Conservation (phyloP, 176 grass and related monocot genomes). For the Leersia perrieri region DNA sequence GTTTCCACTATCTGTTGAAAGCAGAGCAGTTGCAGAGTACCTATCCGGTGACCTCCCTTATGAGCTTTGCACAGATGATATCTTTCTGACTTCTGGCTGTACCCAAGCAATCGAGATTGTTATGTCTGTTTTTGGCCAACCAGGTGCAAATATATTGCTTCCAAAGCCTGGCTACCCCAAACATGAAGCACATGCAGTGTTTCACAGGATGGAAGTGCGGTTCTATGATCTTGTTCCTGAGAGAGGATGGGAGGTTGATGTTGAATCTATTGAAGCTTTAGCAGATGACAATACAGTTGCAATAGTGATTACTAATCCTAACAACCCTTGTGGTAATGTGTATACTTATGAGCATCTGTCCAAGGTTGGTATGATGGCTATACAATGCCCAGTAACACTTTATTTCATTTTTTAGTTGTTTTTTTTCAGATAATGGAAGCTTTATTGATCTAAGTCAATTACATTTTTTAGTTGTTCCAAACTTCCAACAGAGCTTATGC, state of each 20-base stretch:
- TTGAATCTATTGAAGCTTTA: conserved; percentile 57
- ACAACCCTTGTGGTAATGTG: conserved; percentile 73
- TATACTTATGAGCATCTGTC: conserved; percentile 50
- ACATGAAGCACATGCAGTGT: conserved; percentile 43
- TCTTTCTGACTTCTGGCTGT: conserved; percentile 61
- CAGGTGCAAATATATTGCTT: conserved; percentile 60
- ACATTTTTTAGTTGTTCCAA: too few relatives aligned
- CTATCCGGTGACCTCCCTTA: conserved; percentile 64
- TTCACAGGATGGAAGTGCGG: conserved; percentile 47
- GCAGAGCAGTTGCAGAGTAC: conserved; percentile 64
- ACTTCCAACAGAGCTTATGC: not conserved
- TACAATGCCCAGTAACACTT: not conserved
- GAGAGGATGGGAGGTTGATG: conserved; percentile 59
- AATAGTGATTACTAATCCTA: conserved; percentile 61
- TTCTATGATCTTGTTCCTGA: conserved; percentile 52
- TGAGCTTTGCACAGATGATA: conserved; percentile 49
- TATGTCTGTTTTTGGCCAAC: conserved; percentile 45
- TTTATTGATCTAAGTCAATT: too few relatives aligned
- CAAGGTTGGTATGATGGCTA: conserved; percentile 34
- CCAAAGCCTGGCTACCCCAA: conserved; percentile 57
- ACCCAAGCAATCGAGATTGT: conserved; percentile 63
- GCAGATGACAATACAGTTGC: conserved; percentile 69
- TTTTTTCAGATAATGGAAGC: too few relatives aligned
- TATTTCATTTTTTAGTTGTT: not conserved
- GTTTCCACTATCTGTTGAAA: conserved; percentile 14